Evolutionary conservation across 768 basidiomycete genomes (phyloP), one percentile per base, ranked within the genome.

Genomic region (Boletus insuetus): DNA sequence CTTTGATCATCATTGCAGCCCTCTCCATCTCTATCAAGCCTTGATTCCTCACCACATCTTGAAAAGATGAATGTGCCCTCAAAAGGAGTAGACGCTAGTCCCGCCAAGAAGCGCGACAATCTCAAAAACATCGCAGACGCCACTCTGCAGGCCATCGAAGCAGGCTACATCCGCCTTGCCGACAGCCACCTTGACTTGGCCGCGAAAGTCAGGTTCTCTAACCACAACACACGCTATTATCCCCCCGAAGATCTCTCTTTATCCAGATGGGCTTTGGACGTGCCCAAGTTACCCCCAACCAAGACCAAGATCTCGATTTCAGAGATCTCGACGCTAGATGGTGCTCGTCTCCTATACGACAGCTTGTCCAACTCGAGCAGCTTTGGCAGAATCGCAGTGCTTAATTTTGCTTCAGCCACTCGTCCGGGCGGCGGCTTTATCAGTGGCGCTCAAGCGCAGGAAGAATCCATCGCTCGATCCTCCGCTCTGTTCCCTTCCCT

Each of bases 331-430:
- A 87, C 87, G 0, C 75, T 88, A 22, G 79, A 81, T 26, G 86
- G 82, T 17, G 81, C 83, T 14, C 78, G 79, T n/a, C 62, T 72
- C 51, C 74, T 71, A 40, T 63, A 69, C 57, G 49, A 69, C 55
- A 49, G 43, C 22, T 40, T 54, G 43, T 54, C 61, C 34, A 52
- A 53, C 46, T 52, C 54, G 44, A 48, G 53, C 24, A 57, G 51
- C 40, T 43, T 34, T 31, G 63, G 64, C 51, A 76, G 51, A 73
- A 69, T 89, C 12, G 87, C 87, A 19, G 70, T 91, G 16, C 80
- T 91, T 29, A 91, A 85, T 65, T 91, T 91, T 63, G 89, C 89
- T 2, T 87, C 85, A 1, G 88, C 89, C 4, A 86, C 80, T 48
- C 82, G 82, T 37, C 85, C 87, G 1, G 89, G 89, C 2, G 89